Conservation (phyloP, 2,329 filamentous ascomycete species). For the Bipolaris bicolor region DNA sequence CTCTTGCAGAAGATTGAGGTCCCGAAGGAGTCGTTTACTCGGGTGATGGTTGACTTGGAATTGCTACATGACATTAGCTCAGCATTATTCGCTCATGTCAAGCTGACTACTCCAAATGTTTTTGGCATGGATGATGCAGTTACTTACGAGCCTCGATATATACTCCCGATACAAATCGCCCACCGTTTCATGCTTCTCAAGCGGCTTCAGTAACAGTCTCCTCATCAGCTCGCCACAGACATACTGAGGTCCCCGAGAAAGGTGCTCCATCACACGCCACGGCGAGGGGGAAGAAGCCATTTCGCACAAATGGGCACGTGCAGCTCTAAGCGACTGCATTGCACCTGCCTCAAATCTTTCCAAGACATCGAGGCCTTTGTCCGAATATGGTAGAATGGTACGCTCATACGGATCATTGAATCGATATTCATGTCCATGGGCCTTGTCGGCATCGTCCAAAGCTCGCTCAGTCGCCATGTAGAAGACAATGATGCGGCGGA, state of each 20-base stretch:
- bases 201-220: slow-evolving; percentile 37
- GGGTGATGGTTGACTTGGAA: slow-evolving; percentile 45
- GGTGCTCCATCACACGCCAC: slow-evolving; percentile 18
- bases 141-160: slow-evolving; percentile 39
- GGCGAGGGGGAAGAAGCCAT: slow-evolving; percentile 29
- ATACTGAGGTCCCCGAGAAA: slow-evolving; percentile 39
- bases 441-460: slow-evolving; percentile 23
- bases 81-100: background rate
- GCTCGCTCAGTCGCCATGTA: slow-evolving; percentile 37
- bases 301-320: slow-evolving; percentile 33
- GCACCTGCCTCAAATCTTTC: slow-evolving; percentile 25
- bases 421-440: slow-evolving; percentile 1
- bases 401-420: background rate
- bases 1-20: slow-evolving; percentile 44
- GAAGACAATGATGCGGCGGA: slow-evolving; percentile 32
- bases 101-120: background rate
- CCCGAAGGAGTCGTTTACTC: slow-evolving; percentile 41
- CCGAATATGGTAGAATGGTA: slow-evolving; percentile 11
- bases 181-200: slow-evolving; percentile 33
- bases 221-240: slow-evolving; percentile 41
- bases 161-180: slow-evolving; percentile 43
- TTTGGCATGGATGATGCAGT: background rate
- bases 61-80: slow-evolving; percentile 32
- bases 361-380: slow-evolving; percentile 24
- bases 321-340: slow-evolving; percentile 14